phyloP scores from a whole-genome alignment of 345 rosid species.

The Dimocarpus longan region DNA sequence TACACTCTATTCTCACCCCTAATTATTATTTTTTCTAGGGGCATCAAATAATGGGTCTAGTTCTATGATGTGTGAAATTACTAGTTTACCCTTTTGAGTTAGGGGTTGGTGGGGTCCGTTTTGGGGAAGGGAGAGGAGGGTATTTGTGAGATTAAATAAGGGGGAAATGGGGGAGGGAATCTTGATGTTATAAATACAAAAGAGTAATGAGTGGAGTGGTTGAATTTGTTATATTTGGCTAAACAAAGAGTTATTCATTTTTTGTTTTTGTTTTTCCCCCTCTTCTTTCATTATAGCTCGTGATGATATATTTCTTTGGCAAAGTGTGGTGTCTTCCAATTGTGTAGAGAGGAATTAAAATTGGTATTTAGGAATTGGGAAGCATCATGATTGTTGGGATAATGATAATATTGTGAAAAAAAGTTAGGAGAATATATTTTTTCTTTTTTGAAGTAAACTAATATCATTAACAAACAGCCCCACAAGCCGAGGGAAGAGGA shows the following conservation, averaged over 20 bases:
- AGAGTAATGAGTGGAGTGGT: constrained; percentile 38
- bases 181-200: constrained; percentile 14
- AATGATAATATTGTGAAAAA: not conserved
- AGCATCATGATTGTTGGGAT: constrained; percentile 5
- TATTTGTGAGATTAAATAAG: constrained; percentile 16
- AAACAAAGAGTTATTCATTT: no score
- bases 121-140: constrained; percentile 25
- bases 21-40: not conserved
- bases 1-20: constrained; percentile 3
- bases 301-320: not conserved
- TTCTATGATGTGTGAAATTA: not conserved
- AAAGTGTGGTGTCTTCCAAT: not conserved
- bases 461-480: no score
- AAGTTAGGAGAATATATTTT: not conserved
- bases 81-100: not conserved
- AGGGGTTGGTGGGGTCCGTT: constrained; percentile 20
- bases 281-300: not conserved
- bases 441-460: no score
- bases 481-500: not conserved
- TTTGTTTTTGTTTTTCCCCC: no score
- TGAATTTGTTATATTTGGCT: constrained; percentile 31
- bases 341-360: not conserved
- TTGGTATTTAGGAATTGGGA: constrained; percentile 8
- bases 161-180: constrained; percentile 14
- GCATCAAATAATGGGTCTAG: not conserved